These are phyloP conservation scores for Hypoxylon sp. DNA, from an alignment of 2,329 filamentous ascomycete genomes.

Conservation along the genomic window DNA sequence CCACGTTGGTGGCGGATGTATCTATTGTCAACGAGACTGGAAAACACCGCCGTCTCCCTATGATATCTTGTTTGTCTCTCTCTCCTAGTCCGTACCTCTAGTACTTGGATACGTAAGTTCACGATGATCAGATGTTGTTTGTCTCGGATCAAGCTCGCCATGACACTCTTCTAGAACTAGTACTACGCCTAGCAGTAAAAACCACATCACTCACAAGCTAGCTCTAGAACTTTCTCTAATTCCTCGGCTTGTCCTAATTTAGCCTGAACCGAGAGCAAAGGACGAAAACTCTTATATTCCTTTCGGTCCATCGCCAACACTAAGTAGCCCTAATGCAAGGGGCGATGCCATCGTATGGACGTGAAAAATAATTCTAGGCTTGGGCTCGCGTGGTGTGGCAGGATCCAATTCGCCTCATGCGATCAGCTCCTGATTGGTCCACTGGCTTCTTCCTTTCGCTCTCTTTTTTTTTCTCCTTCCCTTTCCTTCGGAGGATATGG, in stretches of 20 bases:
- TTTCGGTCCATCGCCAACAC: constrained; percentile 28
- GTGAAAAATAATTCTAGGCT: constrained; percentile 9
- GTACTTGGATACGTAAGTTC: background rate
- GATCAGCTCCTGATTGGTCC: constrained; percentile 36
- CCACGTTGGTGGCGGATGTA: constrained; percentile 7
- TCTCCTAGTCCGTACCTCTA: background rate
- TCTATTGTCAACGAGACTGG: constrained; percentile 12
- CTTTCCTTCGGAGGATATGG: background rate
- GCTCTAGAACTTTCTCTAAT: constrained; percentile 23
- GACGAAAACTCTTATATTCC: constrained; percentile 12
- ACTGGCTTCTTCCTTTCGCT: constrained; percentile 3
- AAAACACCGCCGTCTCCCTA: background rate
- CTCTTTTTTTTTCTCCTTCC: constrained; percentile 13
- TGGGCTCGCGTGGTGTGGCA: constrained; percentile 39
- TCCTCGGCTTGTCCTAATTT: constrained; percentile 28
- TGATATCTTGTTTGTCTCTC: background rate
- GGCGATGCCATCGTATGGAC: constrained; percentile 28
- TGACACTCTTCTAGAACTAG: constrained; percentile 21
- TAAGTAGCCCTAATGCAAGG: constrained; percentile 43
- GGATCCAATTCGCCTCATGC: constrained; percentile 43
- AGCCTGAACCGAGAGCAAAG: constrained; percentile 32
- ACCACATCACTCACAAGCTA: constrained; percentile 10
- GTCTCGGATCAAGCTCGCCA: background rate
- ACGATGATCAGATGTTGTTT: constrained; percentile 11
- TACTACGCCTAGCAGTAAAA: constrained; percentile 10